Conservation (phyloP, 192 early-diverging fungal species). For the Coemansia sp. region DNA sequence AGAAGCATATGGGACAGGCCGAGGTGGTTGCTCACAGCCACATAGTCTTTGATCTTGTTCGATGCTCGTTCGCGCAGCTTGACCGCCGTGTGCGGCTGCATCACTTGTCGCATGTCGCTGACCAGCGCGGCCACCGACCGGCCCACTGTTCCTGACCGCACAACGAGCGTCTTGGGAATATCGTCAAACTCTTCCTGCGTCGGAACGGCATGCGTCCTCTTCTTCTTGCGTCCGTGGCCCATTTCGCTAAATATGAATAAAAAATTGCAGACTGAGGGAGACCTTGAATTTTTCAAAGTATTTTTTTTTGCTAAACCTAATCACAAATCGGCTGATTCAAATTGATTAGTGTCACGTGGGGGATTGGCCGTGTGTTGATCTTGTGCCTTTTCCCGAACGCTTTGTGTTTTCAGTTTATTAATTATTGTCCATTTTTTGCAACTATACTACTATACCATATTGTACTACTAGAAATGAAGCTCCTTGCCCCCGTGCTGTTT, state of each 20-base stretch:
- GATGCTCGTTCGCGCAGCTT: slow-evolving; percentile 85
- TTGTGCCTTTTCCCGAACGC: no score
- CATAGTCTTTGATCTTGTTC: slow-evolving; percentile 93
- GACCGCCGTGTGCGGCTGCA: slow-evolving; percentile 95
- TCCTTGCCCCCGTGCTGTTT: slow-evolving; percentile 6
- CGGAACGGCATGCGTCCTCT: slow-evolving; percentile 53
- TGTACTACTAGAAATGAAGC: slow-evolving; percentile 20
- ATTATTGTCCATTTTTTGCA: no score
- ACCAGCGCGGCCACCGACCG: slow-evolving; percentile 76
- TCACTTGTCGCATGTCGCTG: slow-evolving; percentile 76
- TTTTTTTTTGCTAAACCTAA: no score
- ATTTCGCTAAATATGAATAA: slow-evolving; percentile 11
- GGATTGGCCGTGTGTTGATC: no score
- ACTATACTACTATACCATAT: neutral
- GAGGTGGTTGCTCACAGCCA: slow-evolving; percentile 79
- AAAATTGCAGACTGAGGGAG: neutral
- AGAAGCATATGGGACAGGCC: slow-evolving; percentile 87
- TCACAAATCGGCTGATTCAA: no score
- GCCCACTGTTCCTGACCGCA: slow-evolving; percentile 84
- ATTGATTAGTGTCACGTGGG: no score
- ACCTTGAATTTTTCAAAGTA: neutral
- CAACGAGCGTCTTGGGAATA: slow-evolving; percentile 86
- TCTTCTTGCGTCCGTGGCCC: slow-evolving; percentile 50
- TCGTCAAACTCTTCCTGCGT: slow-evolving; percentile 56
- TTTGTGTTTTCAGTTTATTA: no score